phyloP scores from a whole-genome alignment of 176 grass and related monocot genomes.

The Pontederia paniculata region DNA sequence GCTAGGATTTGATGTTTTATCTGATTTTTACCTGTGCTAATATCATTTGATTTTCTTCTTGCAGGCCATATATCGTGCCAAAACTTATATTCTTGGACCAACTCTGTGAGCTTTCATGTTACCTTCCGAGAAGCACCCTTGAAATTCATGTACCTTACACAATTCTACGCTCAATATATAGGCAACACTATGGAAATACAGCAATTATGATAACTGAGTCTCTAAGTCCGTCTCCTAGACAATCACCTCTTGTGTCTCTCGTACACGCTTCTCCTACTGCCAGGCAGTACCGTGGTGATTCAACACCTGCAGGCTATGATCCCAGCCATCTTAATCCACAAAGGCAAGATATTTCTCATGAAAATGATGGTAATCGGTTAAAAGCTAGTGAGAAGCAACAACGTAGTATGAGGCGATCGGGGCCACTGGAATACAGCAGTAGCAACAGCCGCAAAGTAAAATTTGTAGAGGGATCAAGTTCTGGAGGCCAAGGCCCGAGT shows the following conservation, averaged over 20 bases:
- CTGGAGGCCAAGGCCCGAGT: conserved; percentile 46
- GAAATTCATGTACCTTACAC: conserved; percentile 91
- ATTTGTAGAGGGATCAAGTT: conserved; percentile 67
- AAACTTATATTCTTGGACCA: conserved; percentile 94
- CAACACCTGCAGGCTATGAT: conserved; percentile 42
- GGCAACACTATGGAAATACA: conserved; percentile 56
- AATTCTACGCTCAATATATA: conserved; percentile 80
- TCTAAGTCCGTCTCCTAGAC: conserved; percentile 57
- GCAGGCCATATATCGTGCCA: conserved; percentile 57
- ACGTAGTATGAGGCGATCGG: conserved; percentile 62
- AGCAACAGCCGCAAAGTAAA: conserved; percentile 68
- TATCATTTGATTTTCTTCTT: background rate
- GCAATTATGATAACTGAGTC: conserved; percentile 32
- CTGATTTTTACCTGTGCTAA: background rate
- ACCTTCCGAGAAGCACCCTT: conserved; percentile 90
- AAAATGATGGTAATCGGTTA: conserved; percentile 25
- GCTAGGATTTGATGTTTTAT: background rate
- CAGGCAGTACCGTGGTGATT: conserved; percentile 39
- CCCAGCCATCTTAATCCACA: conserved; percentile 43
- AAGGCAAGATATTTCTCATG: conserved; percentile 47
- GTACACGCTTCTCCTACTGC: conserved; percentile 51
- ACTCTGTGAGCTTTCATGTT: conserved; percentile 71
- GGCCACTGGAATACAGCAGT: conserved; percentile 51
- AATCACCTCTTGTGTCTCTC: conserved; percentile 83
- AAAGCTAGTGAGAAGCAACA: conserved; percentile 54